Base-by-base conservation (phyloP, 2,329 filamentous ascomycete genomes). In the Gyromitra esculenta region DNA sequence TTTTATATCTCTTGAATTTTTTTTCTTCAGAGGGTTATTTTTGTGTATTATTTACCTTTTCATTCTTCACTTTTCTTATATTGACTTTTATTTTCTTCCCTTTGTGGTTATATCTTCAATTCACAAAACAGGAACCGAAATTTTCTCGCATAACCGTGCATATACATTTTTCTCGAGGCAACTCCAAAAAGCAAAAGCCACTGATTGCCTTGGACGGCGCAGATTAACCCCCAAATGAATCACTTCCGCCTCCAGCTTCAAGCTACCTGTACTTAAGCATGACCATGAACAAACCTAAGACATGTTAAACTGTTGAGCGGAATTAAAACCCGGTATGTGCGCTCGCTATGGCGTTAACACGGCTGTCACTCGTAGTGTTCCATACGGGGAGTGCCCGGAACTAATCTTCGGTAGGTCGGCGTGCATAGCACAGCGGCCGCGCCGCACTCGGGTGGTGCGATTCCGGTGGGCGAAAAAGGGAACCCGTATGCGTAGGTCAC, bases 11-110 rank as follows among this genome's bases (percentile, higher is more conserved):
- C 67, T 39, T 65, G 18, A 37, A 43, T 57, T 56, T 63, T 73
- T 15, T 48, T 45, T 21, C 45, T 67, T 74, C 62, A 57, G 56
- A 66, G 57, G 43, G n/a, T 48, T 21, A 48, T 69, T 64, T 60
- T 70, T 57, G 45, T 76, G 74, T 75, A 77, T 77, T 77, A 75
- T 66, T 75, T 68, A 77, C 60, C 50, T 45, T 56, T 48, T 64
- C 52, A 43, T 35, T 63, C n/a, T 68, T 39, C 62, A 52, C 50
- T 41, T 66, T 41, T 45, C n/a, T 56, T 50, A 13, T 25, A 48
- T 71, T 31, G 57, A 35, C 57, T 63, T 15, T 48, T 67, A 56
- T 31, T 54, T 64, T 48, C 57, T 57, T 35, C 41, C 60, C 54
- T 70, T 43, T 52, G 45, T 64, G 59, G 35, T 13, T 64, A 52